phyloP scores from a whole-genome alignment of 148 eudicot genomes.

The Diospyros lotus region DNA sequence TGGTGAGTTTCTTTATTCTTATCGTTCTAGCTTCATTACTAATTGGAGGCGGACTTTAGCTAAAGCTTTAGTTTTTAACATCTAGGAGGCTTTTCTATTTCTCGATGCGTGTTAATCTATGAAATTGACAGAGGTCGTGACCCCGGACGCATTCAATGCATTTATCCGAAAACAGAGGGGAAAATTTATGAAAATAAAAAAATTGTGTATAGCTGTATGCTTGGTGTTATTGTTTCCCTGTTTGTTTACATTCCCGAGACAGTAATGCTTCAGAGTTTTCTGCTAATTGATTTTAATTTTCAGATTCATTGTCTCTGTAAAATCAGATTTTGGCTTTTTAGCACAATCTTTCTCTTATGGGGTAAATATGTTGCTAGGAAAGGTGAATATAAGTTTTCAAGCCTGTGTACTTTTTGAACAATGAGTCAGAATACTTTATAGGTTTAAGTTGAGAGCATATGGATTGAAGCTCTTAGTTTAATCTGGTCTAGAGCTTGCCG shows the following conservation, averaged over 20 bases:
- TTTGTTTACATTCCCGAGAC: neutral
- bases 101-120: neutral
- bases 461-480: neutral
- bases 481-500: neutral
- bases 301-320: neutral
- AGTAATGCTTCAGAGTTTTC: neutral
- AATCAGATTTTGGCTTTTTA: neutral
- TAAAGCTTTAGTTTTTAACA: neutral
- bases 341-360: neutral
- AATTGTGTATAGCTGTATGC: too few species aligned
- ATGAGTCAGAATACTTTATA: neutral
- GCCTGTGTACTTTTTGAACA: neutral
- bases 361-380: neutral
- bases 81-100: neutral
- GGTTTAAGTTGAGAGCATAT: neutral
- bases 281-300: too few species aligned
- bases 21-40: neutral
- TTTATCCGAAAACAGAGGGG: too few species aligned
- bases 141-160: too few species aligned
- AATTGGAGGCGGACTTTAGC: neutral
- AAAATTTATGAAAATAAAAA: too few species aligned
- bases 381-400: neutral
- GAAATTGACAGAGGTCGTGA: neutral
- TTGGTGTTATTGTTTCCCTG: neutral
- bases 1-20: conserved; percentile 40